Evolutionary conservation across 768 basidiomycete species (phyloP).

Genomic region (Sporobolomyces roseus): DNA sequence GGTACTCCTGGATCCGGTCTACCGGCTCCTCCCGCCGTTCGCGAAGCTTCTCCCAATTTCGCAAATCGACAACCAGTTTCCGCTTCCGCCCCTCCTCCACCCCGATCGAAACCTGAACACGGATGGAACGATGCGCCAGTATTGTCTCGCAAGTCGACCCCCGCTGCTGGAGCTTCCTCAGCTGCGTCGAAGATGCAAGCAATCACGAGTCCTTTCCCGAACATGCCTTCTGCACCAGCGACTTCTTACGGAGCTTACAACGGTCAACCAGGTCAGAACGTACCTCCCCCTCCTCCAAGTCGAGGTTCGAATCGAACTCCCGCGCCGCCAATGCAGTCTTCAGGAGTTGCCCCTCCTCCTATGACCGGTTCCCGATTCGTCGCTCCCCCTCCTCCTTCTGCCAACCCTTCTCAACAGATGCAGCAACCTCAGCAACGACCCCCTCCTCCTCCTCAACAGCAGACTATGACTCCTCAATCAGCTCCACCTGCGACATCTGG

Average conservation of each 20-base stretch:
- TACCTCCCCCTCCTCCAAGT: constrained; percentile 51
- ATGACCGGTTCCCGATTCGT: constrained; percentile 15
- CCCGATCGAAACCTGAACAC: constrained; percentile 27
- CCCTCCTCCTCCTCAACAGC: constrained; percentile 44
- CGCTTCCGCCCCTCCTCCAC: constrained; percentile 18
- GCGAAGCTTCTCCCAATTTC: constrained; percentile 28
- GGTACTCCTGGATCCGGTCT: constrained; percentile 21
- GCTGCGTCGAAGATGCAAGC: constrained; percentile 12
- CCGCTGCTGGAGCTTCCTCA: constrained; percentile 3
- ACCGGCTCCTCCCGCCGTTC: constrained; percentile 36
- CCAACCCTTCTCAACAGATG: constrained; percentile 46
- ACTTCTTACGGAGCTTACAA: background rate
- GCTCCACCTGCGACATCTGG: too few species aligned
- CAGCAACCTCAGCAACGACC: background rate
- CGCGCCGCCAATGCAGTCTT: constrained; percentile 13
- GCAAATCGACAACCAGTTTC: background rate
- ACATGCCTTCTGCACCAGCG: constrained; percentile 9
- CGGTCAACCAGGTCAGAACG: constrained; percentile 37
- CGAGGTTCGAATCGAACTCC: constrained; percentile 50
- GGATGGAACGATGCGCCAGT: constrained; percentile 40
- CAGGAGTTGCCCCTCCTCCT: constrained; percentile 42
- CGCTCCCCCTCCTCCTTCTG: constrained; percentile 63
- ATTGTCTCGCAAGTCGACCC: constrained; percentile 31
- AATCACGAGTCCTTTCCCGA: constrained; percentile 42
- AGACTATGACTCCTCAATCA: too few species aligned